Percentiles rank a stretch among this genome's conserved stretches.
phyloP scores from a whole-genome alignment of 73 alveolate species.

The Effrenium voratum region DNA sequence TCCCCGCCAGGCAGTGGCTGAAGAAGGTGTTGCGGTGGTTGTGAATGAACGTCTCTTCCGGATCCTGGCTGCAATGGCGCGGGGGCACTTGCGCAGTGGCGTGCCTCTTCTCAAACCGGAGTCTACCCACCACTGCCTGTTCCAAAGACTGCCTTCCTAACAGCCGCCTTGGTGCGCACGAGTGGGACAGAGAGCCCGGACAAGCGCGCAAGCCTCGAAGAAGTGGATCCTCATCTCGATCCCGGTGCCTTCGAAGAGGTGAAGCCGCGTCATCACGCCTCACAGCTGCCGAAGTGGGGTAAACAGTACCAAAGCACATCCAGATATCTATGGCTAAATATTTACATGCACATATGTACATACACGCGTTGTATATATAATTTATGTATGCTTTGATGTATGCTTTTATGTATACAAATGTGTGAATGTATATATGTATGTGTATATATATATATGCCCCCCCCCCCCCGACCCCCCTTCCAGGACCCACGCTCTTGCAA shows the following conservation, averaged over 20 bases:
- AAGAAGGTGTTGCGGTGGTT: constrained; percentile 35
- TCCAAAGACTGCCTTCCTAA: no score
- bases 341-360: background rate
- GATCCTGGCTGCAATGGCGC: no score
- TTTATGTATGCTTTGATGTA: background rate
- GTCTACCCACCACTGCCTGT: no score
- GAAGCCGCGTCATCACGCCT: constrained; percentile 35
- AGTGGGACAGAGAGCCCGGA: no score
- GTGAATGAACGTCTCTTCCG: constrained; percentile 28
- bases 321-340: background rate
- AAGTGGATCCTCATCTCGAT: constrained; percentile 34
- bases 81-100: no score
- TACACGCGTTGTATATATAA: no score
- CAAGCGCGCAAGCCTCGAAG: no score
- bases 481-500: no score
- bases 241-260: background rate
- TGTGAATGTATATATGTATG: background rate
- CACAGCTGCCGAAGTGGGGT: background rate
- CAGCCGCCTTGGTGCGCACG: no score
- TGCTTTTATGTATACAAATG: background rate
- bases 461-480: no score
- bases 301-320: background rate
- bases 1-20: constrained; percentile 26
- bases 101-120: no score
- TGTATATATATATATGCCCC: background rate